Percentiles rank a stretch among this genome's conserved stretches.
Evolutionary conservation across 306 rosid species (phyloP).

Genomic region (Cucurbita moschata): DNA sequence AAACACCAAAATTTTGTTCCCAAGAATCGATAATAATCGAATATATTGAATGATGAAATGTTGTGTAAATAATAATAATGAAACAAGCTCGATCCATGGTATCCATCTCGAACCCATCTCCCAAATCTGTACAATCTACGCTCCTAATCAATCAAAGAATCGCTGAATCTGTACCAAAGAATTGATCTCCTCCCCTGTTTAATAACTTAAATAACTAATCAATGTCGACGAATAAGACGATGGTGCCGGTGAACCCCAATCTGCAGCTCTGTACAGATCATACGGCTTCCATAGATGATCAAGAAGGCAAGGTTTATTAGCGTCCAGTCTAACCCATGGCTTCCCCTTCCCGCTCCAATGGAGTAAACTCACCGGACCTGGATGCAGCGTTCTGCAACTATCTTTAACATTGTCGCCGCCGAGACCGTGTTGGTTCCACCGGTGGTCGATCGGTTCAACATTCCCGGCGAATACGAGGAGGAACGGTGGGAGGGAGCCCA

Average conservation of each 20-base stretch:
- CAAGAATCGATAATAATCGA: neutral
- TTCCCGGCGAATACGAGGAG: constrained; percentile 62
- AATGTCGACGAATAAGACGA: constrained; percentile 1
- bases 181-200: constrained; percentile 23
- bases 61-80: neutral
- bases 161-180: constrained; percentile 25
- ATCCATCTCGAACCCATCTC: neutral
- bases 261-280: constrained; percentile 30
- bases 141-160: constrained; percentile 5
- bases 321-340: constrained; percentile 89
- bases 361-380: constrained; percentile 78
- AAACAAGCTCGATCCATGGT: neutral
- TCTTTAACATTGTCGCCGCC: constrained; percentile 89
- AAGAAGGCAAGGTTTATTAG: constrained; percentile 48
- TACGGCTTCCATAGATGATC: constrained; percentile 88
- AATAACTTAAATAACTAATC: constrained; percentile 38
- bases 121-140: constrained; percentile 42
- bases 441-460: constrained; percentile 69
- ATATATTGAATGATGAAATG: neutral
- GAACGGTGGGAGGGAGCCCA: constrained; percentile 86
- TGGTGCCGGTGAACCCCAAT: neutral
- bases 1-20: neutral
- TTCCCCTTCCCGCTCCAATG: constrained; percentile 99
- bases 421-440: constrained; percentile 93
- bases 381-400: constrained; percentile 67